Percentiles rank a stretch among this genome's conserved stretches.
Conservation (phyloP, 129 eudicot species). For the Centella asiatica region DNA sequence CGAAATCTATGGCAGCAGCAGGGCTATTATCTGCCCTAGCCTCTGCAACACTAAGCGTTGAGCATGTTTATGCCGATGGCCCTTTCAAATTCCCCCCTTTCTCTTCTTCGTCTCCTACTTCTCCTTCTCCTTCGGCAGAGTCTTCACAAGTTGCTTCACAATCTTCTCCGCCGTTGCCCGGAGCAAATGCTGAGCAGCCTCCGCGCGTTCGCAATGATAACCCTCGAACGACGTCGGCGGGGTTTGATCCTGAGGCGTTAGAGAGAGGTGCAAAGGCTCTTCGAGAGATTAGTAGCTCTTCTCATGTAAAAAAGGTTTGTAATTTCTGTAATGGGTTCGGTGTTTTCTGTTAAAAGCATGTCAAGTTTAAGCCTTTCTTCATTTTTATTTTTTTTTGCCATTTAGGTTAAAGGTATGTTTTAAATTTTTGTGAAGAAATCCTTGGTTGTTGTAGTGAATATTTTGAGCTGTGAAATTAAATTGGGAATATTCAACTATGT, state of each 20-base stretch:
- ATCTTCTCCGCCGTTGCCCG: conserved; percentile 23
- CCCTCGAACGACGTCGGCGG: conserved; percentile 80
- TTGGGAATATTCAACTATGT: not conserved
- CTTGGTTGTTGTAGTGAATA: not conserved
- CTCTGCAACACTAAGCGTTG: conserved; percentile 13
- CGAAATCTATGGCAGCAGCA: conserved; percentile 46
- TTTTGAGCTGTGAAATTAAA: not conserved
- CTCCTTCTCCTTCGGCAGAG: conserved; percentile 19
- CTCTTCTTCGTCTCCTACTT: conserved; percentile 28
- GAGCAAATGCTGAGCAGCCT: conserved; percentile 18
- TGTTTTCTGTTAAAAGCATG: not conserved
- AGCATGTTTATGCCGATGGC: conserved; percentile 29
- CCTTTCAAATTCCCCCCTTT: conserved; percentile 57
- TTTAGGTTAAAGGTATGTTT: too few relatives aligned
- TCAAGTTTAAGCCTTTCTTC: not conserved
- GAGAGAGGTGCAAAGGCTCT: conserved; percentile 76
- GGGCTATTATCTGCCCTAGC: conserved; percentile 40
- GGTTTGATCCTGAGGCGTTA: conserved; percentile 86
- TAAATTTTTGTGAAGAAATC: not conserved
- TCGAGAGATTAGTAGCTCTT: conserved; percentile 38
- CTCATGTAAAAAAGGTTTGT: conserved; percentile 59
- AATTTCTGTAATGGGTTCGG: not conserved
- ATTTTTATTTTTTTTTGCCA: too few relatives aligned
- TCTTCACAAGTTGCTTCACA: conserved; percentile 17
- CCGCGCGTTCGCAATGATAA: conserved; percentile 55